Base-by-base conservation (phyloP, 1,139 yeast genomes). In the Yamadazyma sp. region DNA sequence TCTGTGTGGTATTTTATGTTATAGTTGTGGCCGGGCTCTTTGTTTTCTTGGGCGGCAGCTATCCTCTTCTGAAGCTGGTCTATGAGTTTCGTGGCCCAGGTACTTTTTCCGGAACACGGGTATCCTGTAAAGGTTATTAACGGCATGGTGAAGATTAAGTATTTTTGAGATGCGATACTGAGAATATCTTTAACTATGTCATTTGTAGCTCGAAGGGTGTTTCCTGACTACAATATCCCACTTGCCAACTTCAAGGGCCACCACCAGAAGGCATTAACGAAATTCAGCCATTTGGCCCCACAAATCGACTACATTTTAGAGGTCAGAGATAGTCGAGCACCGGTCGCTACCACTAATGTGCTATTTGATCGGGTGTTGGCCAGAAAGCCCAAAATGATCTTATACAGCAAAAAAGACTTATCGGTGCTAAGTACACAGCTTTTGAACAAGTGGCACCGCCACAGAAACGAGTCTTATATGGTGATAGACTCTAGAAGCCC, bases 201-300 rank as follows among this genome's bases (percentile, higher is more conserved):
- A 36, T 57, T 79, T 48, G 55, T 55, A 53, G 82, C 77, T 17
- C 56, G 79, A 33, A 48, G 57, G 35, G 44, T 59, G 13, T 80
- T 86, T 48, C 97, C 97, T 1, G 70, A 74, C 23, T 86, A 83
- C 55, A 78, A 80, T 40, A 75, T 89, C 12, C 73, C 82, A 0
- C 61, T 83, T 25, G 80, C 95, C 4, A 90, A 86, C 59, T 88
- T 89, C 63, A 88, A 88, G 51, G 97, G 97, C 11, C 97, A 90
- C 56, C 97, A 92, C 54, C 79, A 80, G 46, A 82, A 81, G 43
- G 96, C 97, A 0, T 66, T 92, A 26, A 76, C 80, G 33, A 75
- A 71, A 47, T 78, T 90, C 62, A 75, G 82, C 10, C 80, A 78
- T 39, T 61, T 88, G 27, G 80, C 92, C 2, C 89, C 94, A 0